These are phyloP conservation scores for Sechiopsis laciniata DNA, from an alignment of 306 rosid species.

Conservation along the genomic window DNA sequence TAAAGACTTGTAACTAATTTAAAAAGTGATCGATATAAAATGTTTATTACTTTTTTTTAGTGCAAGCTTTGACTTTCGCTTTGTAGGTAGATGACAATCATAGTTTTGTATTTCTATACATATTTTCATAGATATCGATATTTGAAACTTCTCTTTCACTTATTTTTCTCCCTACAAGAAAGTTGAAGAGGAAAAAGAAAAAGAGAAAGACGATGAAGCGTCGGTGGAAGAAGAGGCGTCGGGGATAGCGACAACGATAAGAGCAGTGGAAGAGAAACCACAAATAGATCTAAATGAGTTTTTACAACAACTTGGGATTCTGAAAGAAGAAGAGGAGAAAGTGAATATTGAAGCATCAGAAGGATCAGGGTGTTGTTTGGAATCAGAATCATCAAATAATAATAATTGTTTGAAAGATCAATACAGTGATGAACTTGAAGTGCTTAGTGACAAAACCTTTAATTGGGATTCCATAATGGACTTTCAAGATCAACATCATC, in stretches of 20 bases:
- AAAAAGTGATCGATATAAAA: too few species aligned
- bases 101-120: not conserved
- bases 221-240: slow-evolving; percentile 22
- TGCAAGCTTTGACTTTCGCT: too few species aligned
- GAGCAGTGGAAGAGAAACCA: slow-evolving; percentile 60
- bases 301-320: slow-evolving; percentile 82
- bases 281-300: slow-evolving; percentile 96
- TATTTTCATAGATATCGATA: not conserved
- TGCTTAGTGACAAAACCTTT: slow-evolving; percentile 45
- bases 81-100: too few species aligned
- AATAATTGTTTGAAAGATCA: slow-evolving; percentile 25
- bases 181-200: slow-evolving; percentile 19
- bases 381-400: slow-evolving; percentile 30
- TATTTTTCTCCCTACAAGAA: not conserved
- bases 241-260: slow-evolving; percentile 1
- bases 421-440: slow-evolving; percentile 40
- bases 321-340: slow-evolving; percentile 38
- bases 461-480: slow-evolving; percentile 77
- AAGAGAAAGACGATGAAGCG: slow-evolving; percentile 31
- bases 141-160: not conserved
- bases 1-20: too few species aligned
- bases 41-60: too few species aligned
- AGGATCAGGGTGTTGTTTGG: slow-evolving; percentile 34
- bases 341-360: slow-evolving; percentile 29
- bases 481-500: slow-evolving; percentile 39